Evolutionary conservation across 2,329 filamentous ascomycete genomes (phyloP), one percentile per base, ranked within the genome.

Genomic region (Aureobasidium namibiae): DNA sequence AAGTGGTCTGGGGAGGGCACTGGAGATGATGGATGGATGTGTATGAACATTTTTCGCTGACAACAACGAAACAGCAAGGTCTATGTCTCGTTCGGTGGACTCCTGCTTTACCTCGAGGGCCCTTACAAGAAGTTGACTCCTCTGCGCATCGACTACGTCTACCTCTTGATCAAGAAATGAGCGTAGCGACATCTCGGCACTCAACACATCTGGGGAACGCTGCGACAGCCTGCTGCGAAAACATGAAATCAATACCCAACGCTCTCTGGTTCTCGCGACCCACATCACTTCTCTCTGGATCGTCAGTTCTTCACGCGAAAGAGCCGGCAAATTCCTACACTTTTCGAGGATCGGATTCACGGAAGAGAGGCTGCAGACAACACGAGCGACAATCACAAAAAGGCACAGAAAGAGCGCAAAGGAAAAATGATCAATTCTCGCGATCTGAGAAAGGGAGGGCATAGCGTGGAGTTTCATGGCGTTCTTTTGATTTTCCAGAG

Each of bases 41-140:
- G 41, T 11, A 14, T 13, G 9, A 13, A 4, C 4, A 16, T 8
- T 26, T 29, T 31, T 18, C 29, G 11, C 45, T 49, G 45, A 49
- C 29, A 13, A 18, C 2, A 18, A 3, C n/a, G n/a, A 3, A 26
- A 31, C 41, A 56, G 53, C 72, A 95, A 96, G 73, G 90, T 91
- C 29, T 99, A 92, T 75, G 82, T 95, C 66, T 96, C 91, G 1
- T 99, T 96, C 68, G 94, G 94, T 49, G 94, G 94, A 8, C 78
- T 99, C 64, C 76, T 99, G 68, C 86, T 97, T 76, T 90, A 88
- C 67, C 81, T 99, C 59, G 89, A 96, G 69, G 94, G 95, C 6
- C 94, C 94, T 2, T 94, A 95, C 74, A 95, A 94, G 80, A 96
- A 96, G 79, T 83, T 99, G 63, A 95, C 89, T 34, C 88, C 91